A percentile compares a stretch with the other conserved stretches of the same genome.
phyloP scores from a whole-genome alignment of 2,329 filamentous ascomycete genomes.

The Intubia oerlemansii region DNA sequence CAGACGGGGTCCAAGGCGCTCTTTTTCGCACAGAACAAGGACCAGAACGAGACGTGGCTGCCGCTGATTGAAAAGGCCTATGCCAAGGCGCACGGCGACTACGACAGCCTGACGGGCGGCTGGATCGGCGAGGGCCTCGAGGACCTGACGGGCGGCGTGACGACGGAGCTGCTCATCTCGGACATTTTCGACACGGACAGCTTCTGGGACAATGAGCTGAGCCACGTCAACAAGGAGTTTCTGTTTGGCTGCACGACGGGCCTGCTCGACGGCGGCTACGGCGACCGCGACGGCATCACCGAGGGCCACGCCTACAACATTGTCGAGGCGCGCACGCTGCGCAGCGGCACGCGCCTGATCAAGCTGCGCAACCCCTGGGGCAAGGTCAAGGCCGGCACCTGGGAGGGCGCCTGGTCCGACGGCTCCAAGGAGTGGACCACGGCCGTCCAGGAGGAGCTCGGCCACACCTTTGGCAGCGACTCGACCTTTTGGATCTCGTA shows the following conservation, averaged over 20 bases:
- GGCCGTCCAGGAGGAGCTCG: slow-evolving; percentile 52
- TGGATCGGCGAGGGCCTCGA: slow-evolving; percentile 39
- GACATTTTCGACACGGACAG: slow-evolving; percentile 54
- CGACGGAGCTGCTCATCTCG: slow-evolving; percentile 40
- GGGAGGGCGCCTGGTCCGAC: slow-evolving; percentile 62
- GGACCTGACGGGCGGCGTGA: slow-evolving; percentile 43
- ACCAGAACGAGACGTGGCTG: slow-evolving; percentile 62
- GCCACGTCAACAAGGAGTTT: slow-evolving; percentile 60
- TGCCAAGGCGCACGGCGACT: slow-evolving; percentile 66
- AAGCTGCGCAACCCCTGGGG: slow-evolving; percentile 59
- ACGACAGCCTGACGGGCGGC: slow-evolving; percentile 51
- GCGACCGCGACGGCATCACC: slow-evolving; percentile 32
- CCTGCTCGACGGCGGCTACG: slow-evolving; percentile 21
- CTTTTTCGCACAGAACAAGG: slow-evolving; percentile 55
- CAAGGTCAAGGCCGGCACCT: slow-evolving; percentile 52
- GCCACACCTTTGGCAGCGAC: slow-evolving; percentile 57
- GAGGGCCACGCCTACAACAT: slow-evolving; percentile 40
- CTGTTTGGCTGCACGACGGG: slow-evolving; percentile 40
- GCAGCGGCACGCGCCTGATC: slow-evolving; percentile 41
- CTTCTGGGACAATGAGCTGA: slow-evolving; percentile 63
- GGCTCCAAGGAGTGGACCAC: slow-evolving; percentile 71
- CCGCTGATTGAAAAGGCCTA: slow-evolving; percentile 63
- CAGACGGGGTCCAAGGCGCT: slow-evolving; percentile 55
- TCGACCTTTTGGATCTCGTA: slow-evolving; percentile 43
- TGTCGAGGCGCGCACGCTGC: slow-evolving; percentile 27